Evolutionary conservation across 2,329 filamentous ascomycete genomes (phyloP).

Genomic region (Verticillium tricorpus): DNA sequence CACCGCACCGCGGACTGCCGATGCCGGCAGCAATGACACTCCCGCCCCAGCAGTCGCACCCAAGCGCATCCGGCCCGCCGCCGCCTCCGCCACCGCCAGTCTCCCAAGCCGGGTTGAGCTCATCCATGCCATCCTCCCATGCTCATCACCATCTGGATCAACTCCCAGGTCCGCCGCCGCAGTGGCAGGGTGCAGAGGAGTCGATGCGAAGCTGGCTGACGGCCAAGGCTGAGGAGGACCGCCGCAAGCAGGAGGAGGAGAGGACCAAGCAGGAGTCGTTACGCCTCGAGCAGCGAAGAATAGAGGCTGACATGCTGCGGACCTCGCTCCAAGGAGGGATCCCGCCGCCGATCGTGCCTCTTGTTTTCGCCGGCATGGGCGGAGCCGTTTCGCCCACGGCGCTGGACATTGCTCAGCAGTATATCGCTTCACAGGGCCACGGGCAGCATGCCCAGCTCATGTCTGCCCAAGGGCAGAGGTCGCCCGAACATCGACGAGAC

Average conservation of each 20-base stretch:
- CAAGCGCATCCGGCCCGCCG: conserved; percentile 9
- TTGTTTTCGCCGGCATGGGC: conserved; percentile 70
- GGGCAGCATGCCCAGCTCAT: conserved; percentile 46
- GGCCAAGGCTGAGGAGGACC: conserved; percentile 70
- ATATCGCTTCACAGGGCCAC: conserved; percentile 47
- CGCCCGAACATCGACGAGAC: conserved; percentile 53
- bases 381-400: conserved; percentile 57
- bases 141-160: conserved; percentile 40
- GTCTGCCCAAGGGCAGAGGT: conserved; percentile 42
- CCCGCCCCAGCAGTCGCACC: conserved; percentile 39
- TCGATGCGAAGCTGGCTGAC: conserved; percentile 68
- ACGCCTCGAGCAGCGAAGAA: conserved; percentile 65
- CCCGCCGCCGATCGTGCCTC: conserved; percentile 68
- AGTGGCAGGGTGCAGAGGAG: conserved; percentile 65
- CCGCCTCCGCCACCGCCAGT: conserved; percentile 12
- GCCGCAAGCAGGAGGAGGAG: conserved; percentile 69
- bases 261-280: conserved; percentile 60
- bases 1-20: conserved; percentile 65
- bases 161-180: conserved; percentile 59
- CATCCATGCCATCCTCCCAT: conserved; percentile 27
- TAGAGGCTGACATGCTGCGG: conserved; percentile 68
- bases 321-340: conserved; percentile 66
- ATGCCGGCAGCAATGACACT: conserved; percentile 62
- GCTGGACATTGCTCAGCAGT: conserved; percentile 66
- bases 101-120: conserved; percentile 21